Base-by-base conservation (phyloP, 495 filamentous ascomycete genomes). In the Aspergillus avenaceus region DNA sequence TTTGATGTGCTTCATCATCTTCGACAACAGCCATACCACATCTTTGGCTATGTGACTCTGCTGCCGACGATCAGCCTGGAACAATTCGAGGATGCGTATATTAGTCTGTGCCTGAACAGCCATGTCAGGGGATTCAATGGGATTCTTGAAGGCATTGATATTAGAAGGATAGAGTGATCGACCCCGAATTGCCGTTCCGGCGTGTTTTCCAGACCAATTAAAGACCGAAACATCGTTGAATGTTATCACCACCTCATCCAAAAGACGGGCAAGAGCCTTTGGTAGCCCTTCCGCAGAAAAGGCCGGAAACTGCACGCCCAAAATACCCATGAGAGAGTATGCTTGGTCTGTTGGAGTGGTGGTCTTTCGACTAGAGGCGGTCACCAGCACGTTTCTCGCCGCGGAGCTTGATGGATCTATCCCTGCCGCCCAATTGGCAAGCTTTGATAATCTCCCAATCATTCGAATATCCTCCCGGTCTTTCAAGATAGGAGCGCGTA, bases 301-400 rank as follows among this genome's bases (percentile, higher is more conserved):
- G 0, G 50, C 55, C 8, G 55, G 50, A 26, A 58, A 58, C 9
- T 47, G 41, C 21, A 58, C 55, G 5, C 55, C 55, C 1, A 58
- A 27, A 26, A 58, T 50, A 47, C 55, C 55, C 55, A 58, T 58
- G 41, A 58, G 34, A 13, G 55, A 58, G 42, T 58, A 58, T 13
- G 50, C 55, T 25, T 58, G 41, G 28, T 58, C 55, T 9, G 51
- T 54, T 3, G 50, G 14, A 11, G 50, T 47, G 22, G 55, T 58
- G 26, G 45, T 50, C n/a, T 47, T 25, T 12, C 55, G 50, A 12
- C 47, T 14, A 6, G 55, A 50, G 12, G 55, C 55, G 0, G 47
- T 29, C 26, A 47, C 31, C n/a, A 58, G 45, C 7, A 52, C 52
- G 12, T 27, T 53, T 14, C 41, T 47, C 11, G 54, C 50, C 22